A percentile compares a stretch with the other conserved stretches of the same genome.
These are phyloP conservation scores for Talaromyces funiculosus DNA, from an alignment of 2,329 filamentous ascomycete genomes.

Conservation along the genomic window DNA sequence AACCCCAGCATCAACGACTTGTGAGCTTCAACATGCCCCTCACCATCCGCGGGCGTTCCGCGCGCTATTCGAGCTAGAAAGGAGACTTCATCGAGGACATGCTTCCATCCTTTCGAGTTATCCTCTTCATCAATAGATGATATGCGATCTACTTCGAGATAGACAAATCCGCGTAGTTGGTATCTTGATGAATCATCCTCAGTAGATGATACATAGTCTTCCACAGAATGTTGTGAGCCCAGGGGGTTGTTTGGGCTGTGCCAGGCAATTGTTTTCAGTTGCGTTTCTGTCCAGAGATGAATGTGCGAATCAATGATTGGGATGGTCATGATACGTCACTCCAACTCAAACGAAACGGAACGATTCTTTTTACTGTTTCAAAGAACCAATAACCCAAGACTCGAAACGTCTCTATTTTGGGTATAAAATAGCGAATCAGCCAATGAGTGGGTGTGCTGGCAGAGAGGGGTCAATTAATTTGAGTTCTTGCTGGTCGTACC, in stretches of 20 bases:
- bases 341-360: background rate
- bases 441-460: background rate
- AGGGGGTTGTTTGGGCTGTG: constrained; percentile 56
- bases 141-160: constrained; percentile 75
- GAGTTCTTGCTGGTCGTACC: background rate
- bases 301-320: constrained; percentile 84
- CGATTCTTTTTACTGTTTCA: background rate
- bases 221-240: constrained; percentile 57
- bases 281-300: constrained; percentile 72
- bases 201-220: constrained; percentile 53
- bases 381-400: background rate
- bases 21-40: constrained; percentile 53
- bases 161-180: constrained; percentile 65
- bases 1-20: constrained; percentile 59
- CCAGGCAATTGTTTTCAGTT: constrained; percentile 66
- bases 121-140: constrained; percentile 50
- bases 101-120: constrained; percentile 52
- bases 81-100: constrained; percentile 65
- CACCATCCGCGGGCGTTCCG: constrained; percentile 51
- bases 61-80: constrained; percentile 63
- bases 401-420: background rate
- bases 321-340: constrained; percentile 20
- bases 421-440: background rate
- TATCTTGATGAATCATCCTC: constrained; percentile 16
- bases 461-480: background rate